These are phyloP conservation scores for Pezicula radicicola DNA, from an alignment of 2,329 filamentous ascomycete species.

Conservation along the genomic window DNA sequence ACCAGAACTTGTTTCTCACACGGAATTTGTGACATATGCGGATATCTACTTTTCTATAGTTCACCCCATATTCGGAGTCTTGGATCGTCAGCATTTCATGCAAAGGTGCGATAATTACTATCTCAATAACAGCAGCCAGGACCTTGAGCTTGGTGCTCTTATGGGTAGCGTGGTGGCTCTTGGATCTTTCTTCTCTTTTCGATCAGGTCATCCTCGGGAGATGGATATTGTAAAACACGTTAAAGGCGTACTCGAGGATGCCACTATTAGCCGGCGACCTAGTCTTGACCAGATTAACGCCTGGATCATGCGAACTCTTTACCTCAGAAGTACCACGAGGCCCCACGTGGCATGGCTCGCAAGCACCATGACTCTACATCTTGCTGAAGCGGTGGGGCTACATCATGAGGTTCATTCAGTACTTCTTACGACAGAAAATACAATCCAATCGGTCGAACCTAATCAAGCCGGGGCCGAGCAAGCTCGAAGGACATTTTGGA, in stretches of 20 bases:
- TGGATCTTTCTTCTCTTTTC: slow-evolving; percentile 28
- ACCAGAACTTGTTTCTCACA: slow-evolving; percentile 20
- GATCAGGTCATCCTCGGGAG: slow-evolving; percentile 19
- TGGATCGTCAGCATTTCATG: slow-evolving; percentile 24
- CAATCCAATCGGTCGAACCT: slow-evolving; percentile 1
- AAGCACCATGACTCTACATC: slow-evolving; percentile 21
- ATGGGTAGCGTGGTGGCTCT: slow-evolving; percentile 29
- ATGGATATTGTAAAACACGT: slow-evolving; percentile 21
- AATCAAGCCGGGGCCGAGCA: slow-evolving; percentile 13
- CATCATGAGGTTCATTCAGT: slow-evolving; percentile 26
- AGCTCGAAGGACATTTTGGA: slow-evolving; percentile 24
- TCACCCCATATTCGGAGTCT: slow-evolving; percentile 29
- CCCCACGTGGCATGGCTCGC: slow-evolving; percentile 24
- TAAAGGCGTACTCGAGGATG: slow-evolving; percentile 19
- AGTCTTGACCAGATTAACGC: slow-evolving; percentile 16
- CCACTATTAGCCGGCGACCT: slow-evolving; percentile 14
- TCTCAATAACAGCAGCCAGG: slow-evolving; percentile 26
- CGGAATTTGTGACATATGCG: slow-evolving; percentile 22
- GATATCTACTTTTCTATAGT: slow-evolving; percentile 27
- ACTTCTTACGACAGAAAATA: slow-evolving; percentile 12
- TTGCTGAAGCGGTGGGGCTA: slow-evolving; percentile 22
- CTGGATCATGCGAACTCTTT: slow-evolving; percentile 23
- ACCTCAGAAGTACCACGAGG: slow-evolving; percentile 22
- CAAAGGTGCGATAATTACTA: slow-evolving; percentile 19
- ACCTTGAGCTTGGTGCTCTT: slow-evolving; percentile 28